A percentile compares a stretch with the other conserved stretches of the same genome.
phyloP scores from a whole-genome alignment of 1,284 basidiomycete species.

The Xerocomus minutiporus region DNA sequence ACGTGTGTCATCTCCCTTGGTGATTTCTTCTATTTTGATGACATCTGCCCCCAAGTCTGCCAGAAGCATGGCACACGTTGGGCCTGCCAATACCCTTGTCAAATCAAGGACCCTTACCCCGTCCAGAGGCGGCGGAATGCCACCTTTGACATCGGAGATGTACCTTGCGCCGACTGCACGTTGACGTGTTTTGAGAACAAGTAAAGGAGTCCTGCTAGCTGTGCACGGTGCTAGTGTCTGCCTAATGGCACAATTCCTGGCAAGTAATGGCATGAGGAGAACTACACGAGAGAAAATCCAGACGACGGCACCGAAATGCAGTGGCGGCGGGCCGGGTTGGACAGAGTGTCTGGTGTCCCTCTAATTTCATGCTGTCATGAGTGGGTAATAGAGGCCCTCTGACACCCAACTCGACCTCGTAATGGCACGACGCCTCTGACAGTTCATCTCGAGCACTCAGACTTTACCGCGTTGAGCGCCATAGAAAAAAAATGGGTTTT shows the following conservation, averaged over 20 bases:
- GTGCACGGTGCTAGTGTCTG: not conserved
- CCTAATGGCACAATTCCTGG: not conserved
- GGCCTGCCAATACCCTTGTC: conserved; percentile 86
- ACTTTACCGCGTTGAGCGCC: conserved; percentile 1
- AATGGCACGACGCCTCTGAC: conserved; percentile 16
- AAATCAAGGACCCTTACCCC: conserved; percentile 83
- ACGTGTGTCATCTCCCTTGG: conserved; percentile 89
- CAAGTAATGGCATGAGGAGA: conserved; percentile 8
- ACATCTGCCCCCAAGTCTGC: conserved; percentile 89
- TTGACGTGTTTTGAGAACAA: conserved; percentile 1
- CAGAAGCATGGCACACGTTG: conserved; percentile 85
- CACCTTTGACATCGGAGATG: conserved; percentile 26
- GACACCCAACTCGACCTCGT: conserved; percentile 19
- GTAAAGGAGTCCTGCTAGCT: not conserved
- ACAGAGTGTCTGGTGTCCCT: conserved; percentile 28
- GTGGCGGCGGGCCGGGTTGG: not conserved
- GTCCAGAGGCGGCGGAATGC: conserved; percentile 72
- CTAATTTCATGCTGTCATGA: conserved; percentile 3
- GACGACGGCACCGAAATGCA: conserved; percentile 18
- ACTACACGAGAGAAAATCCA: not conserved
- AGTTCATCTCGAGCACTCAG: not conserved
- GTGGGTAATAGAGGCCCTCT: conserved; percentile 19
- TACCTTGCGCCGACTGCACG: conserved; percentile 7
- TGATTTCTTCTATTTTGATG: conserved; percentile 82
- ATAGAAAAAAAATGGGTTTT: conserved; percentile 45